A percentile compares a stretch with the other conserved stretches of the same genome.
These are phyloP conservation scores for Claviceps sorghi DNA, from an alignment of 2,329 filamentous ascomycete genomes.

Conservation along the genomic window DNA sequence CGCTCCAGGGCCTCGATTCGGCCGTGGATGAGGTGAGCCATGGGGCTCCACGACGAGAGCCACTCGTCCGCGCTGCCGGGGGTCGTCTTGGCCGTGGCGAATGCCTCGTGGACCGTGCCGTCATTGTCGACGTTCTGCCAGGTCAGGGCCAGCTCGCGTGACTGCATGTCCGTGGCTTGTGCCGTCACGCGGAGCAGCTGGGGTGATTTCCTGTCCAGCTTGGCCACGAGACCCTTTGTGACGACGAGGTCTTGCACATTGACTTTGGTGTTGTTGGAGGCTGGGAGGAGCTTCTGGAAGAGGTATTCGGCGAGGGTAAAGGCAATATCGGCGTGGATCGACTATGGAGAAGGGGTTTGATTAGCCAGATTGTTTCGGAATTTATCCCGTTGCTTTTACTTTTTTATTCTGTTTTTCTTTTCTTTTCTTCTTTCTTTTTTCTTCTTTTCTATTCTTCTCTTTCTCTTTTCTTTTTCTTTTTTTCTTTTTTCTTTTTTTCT, in stretches of 20 bases:
- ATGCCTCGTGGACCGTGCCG: conserved; percentile 4
- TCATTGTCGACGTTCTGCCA: conserved; percentile 8
- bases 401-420: background rate
- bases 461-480: background rate
- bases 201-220: conserved; percentile 14
- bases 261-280: conserved; percentile 38
- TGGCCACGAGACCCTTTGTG: conserved; percentile 30
- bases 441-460: background rate
- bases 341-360: background rate
- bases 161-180: conserved; percentile 27
- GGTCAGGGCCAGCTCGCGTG: conserved; percentile 27
- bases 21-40: conserved; percentile 49
- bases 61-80: conserved; percentile 37
- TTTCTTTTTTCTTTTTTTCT: background rate
- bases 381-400: background rate
- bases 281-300: conserved; percentile 47
- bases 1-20: conserved; percentile 39
- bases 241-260: conserved; percentile 56
- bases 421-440: background rate
- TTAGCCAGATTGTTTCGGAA: background rate
- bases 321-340: conserved; percentile 43
- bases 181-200: conserved; percentile 19
- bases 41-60: conserved; percentile 39
- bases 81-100: conserved; percentile 14
- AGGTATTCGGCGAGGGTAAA: conserved; percentile 48